A percentile compares a stretch with the other conserved stretches of the same genome.
Conservation (phyloP, 2,329 filamentous ascomycete genomes). For the Arthrobotrys entomopaga region DNA sequence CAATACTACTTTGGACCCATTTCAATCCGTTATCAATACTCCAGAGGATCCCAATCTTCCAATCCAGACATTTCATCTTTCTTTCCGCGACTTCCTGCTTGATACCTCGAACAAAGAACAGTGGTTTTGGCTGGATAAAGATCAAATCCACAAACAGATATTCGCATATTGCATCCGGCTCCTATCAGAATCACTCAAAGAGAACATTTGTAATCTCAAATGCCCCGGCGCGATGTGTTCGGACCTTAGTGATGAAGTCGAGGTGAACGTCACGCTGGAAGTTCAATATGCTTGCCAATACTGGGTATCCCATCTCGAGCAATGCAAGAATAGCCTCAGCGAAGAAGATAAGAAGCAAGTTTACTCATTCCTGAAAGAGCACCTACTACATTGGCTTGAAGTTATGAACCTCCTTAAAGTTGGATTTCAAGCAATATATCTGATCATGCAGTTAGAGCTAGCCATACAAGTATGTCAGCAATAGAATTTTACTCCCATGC, state of each 20-base stretch:
- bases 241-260: slow-evolving; percentile 42
- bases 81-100: slow-evolving; percentile 34
- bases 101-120: slow-evolving; percentile 1
- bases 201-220: slow-evolving; percentile 59
- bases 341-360: slow-evolving; percentile 56
- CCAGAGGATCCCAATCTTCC: slow-evolving; percentile 13
- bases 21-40: slow-evolving; percentile 24
- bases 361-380: slow-evolving; percentile 60
- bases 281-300: slow-evolving; percentile 61
- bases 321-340: slow-evolving; percentile 59
- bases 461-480: slow-evolving; percentile 2
- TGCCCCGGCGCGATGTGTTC: slow-evolving; percentile 40
- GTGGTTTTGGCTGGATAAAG: slow-evolving; percentile 32
- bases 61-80: slow-evolving; percentile 33
- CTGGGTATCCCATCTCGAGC: slow-evolving; percentile 60
- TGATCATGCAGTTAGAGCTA: background rate
- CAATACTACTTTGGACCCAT: background rate
- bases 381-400: slow-evolving; percentile 62
- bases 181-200: slow-evolving; percentile 4
- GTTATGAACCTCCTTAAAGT: slow-evolving; percentile 59
- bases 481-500: background rate
- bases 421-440: slow-evolving; percentile 50
- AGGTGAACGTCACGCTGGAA: background rate
- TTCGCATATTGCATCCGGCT: background rate
- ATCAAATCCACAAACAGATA: slow-evolving; percentile 10